A percentile compares a stretch with the other conserved stretches of the same genome.
Conservation (phyloP, 2,329 filamentous ascomycete genomes). For the Fusarium paranaense region DNA sequence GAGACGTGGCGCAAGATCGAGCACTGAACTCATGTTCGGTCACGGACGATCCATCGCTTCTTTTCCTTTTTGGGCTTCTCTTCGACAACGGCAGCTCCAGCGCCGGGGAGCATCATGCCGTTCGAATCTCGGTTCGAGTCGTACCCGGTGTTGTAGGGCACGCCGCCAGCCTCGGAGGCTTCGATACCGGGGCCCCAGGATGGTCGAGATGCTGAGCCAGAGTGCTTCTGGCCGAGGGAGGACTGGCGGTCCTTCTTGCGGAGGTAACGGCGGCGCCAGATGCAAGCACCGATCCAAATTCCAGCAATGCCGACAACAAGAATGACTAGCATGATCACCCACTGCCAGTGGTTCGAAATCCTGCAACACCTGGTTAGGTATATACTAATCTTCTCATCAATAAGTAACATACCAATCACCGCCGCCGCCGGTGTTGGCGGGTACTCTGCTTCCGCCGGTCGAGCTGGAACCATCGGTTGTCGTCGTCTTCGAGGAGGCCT, state of each 20-base stretch:
- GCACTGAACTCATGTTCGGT: conserved; percentile 53
- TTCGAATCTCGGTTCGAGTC: conserved; percentile 43
- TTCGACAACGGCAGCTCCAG: conserved; percentile 23
- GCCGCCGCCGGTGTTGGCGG: conserved; percentile 47
- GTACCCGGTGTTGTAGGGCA: conserved; percentile 45
- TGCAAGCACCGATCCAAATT: conserved; percentile 75
- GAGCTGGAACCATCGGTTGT: conserved; percentile 17
- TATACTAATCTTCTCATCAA: neutral
- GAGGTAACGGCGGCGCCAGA: conserved; percentile 80
- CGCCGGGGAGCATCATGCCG: conserved; percentile 37
- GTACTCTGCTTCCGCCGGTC: conserved; percentile 18
- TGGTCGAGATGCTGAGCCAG: conserved; percentile 50
- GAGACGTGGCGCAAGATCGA: conserved; percentile 1
- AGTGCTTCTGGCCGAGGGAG: conserved; percentile 52
- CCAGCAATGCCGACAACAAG: conserved; percentile 75
- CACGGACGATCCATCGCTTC: conserved; percentile 60
- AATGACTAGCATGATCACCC: conserved; percentile 84
- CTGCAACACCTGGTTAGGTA: conserved; percentile 53
- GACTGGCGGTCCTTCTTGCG: conserved; percentile 72
- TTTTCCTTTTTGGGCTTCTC: conserved; percentile 53
- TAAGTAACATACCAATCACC: conserved; percentile 59
- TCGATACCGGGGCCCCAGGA: conserved; percentile 51
- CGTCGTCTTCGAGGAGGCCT: conserved; percentile 24
- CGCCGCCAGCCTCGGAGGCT: conserved; percentile 37
- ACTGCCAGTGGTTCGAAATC: conserved; percentile 78